Base-by-base conservation (phyloP, 2,329 filamentous ascomycete species). In the Pochonia chlamydosporia region DNA sequence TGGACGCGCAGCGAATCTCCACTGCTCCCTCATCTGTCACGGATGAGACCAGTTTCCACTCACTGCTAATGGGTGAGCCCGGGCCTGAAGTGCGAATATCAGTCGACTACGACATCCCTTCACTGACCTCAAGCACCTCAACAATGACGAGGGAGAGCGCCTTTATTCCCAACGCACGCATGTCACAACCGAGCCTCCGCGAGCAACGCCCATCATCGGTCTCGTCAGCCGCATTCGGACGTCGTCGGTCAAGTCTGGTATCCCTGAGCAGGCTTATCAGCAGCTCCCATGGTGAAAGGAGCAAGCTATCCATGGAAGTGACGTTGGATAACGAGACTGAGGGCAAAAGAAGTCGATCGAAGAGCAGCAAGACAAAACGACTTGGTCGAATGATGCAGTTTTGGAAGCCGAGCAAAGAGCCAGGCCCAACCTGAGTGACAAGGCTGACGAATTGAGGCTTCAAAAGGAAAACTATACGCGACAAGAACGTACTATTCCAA, bases 341-440 rank as follows among this genome's bases (percentile, higher is more conserved):
- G 26, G 53, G 49, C 28, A 80, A 78, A 58, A 78, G 75, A 70
- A 56, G 62, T 57, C 78, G 76, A 69, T 56, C 62, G 7, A 82
- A 81, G 62, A 59, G 57, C 21, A 87, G 84, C 71, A 86, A 82
- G 63, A 72, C 80, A 31, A 87, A 82, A 62, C 78, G 85, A 25
- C 67, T 90, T 31, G 85, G 87, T 61, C 84, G 85, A 44, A 75
- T 90, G 70, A 82, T 89, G 75, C 82, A 85, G 56, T 91, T 91
- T 63, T 91, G 85, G 85, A 88, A 85, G 66, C 72, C 74, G 9
- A 81, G 76, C 58, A 75, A 76, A 51, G 62, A 68, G 31, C 54
- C 50, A 3, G 50, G 59, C 28, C 45, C 64, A 30, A 54, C 56
- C n/a, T 63, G 56, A 56, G 36, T 26, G 43, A 43, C 40, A 43